Evolutionary conservation across 2,329 filamentous ascomycete species (phyloP).

Genomic region (Aspergillus felis): DNA sequence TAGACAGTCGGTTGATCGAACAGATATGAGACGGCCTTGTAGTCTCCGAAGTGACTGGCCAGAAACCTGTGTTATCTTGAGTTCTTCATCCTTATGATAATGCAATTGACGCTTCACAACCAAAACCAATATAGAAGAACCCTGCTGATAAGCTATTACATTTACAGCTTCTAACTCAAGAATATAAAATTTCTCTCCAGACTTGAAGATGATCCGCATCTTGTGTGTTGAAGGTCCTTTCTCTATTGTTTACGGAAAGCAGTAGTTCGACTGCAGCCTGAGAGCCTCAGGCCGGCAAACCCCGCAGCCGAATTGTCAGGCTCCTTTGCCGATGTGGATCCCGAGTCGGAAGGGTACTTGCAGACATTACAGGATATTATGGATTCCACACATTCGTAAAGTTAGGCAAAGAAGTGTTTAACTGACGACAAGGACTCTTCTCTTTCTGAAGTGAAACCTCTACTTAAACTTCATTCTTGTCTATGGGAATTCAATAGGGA

Average conservation of each 20-base stretch:
- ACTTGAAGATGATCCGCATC: not conserved
- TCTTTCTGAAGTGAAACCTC: not conserved
- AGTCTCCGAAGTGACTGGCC: not conserved
- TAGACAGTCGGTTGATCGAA: not conserved
- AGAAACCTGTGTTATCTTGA: not conserved
- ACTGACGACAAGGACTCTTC: not conserved
- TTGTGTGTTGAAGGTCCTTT: not conserved
- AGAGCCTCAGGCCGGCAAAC: not conserved
- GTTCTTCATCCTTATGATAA: not conserved
- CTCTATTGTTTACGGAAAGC: too few species aligned
- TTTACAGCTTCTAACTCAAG: not conserved
- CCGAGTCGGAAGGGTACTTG: not conserved
- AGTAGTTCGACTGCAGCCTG: not conserved
- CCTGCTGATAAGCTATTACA: not conserved
- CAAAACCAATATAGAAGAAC: not conserved
- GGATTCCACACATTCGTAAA: not conserved
- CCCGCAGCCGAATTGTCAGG: not conserved
- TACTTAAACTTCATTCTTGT: not conserved
- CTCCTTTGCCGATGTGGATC: not conserved
- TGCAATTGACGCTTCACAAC: not conserved
- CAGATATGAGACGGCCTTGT: not conserved
- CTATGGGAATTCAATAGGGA: not conserved
- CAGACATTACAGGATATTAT: not conserved
- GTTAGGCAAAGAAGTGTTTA: not conserved
- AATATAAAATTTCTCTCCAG: not conserved